phyloP scores from a whole-genome alignment of 495 filamentous ascomycete species.

The Penicillium cosmopolitanum region DNA sequence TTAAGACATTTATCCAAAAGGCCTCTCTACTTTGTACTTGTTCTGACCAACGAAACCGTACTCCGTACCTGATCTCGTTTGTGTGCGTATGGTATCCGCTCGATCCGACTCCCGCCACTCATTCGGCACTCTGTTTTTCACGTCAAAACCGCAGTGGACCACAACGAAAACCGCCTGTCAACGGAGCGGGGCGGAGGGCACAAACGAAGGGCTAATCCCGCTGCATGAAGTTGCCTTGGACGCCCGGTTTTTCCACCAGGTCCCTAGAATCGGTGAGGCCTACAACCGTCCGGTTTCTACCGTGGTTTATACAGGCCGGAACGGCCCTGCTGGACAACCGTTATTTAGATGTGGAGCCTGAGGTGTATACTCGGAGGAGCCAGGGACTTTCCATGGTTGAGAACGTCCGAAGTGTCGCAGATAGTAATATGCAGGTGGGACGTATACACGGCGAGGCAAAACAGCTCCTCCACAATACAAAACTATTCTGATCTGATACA shows the following conservation, averaged over 20 bases:
- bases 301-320: slow-evolving; percentile 29
- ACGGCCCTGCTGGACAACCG: slow-evolving; percentile 34
- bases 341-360: slow-evolving; percentile 28
- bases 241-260: neutral
- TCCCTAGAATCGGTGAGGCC: slow-evolving; percentile 4
- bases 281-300: slow-evolving; percentile 9
- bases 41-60: neutral
- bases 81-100: slow-evolving; percentile 28
- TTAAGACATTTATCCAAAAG: neutral
- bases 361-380: slow-evolving; percentile 16
- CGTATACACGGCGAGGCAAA: slow-evolving; percentile 7
- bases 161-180: slow-evolving; percentile 16
- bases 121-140: slow-evolving; percentile 23
- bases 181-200: slow-evolving; percentile 21
- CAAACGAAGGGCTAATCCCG: slow-evolving; percentile 4
- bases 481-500: slow-evolving; percentile 12
- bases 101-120: slow-evolving; percentile 23
- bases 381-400: slow-evolving; percentile 22
- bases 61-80: neutral
- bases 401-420: slow-evolving; percentile 8
- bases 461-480: slow-evolving; percentile 8
- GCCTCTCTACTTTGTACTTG: neutral
- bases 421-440: slow-evolving; percentile 12
- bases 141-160: slow-evolving; percentile 28
- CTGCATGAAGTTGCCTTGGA: slow-evolving; percentile 6